Evolutionary conservation across 2,329 filamentous ascomycete genomes (phyloP).

Genomic region (Mariannaea sp.): DNA sequence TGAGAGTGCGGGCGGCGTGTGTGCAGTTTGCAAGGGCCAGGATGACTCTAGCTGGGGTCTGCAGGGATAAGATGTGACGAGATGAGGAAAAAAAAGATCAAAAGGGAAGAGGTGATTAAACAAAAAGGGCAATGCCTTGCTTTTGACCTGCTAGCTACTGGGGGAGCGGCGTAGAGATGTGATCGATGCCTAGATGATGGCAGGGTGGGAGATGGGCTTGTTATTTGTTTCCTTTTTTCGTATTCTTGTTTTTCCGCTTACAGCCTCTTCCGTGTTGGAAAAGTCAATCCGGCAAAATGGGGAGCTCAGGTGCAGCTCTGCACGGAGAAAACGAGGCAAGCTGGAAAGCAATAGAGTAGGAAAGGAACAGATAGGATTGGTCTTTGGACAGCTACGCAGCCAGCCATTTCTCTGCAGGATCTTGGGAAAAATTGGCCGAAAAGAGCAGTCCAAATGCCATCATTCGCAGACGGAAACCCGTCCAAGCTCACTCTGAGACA

Average conservation of each 20-base stretch:
- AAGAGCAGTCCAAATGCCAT: conserved; percentile 14
- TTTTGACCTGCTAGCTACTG: too few species aligned
- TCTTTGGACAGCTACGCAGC: background rate
- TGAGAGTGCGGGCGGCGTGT: conserved; percentile 13
- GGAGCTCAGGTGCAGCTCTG: background rate
- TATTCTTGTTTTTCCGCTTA: background rate
- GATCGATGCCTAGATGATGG: conserved; percentile 11
- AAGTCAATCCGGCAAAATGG: background rate
- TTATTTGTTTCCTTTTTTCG: conserved; percentile 3
- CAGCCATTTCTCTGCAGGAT: too few species aligned
- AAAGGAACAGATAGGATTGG: background rate
- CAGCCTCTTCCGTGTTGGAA: background rate
- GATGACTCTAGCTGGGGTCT: conserved; percentile 17
- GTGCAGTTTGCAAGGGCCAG: conserved; percentile 3
- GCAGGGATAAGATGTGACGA: conserved; percentile 22
- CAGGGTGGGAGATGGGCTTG: background rate
- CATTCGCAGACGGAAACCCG: conserved; percentile 4
- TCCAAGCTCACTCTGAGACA: background rate
- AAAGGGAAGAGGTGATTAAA: background rate
- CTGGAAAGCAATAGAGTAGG: background rate
- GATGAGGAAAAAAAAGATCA: background rate
- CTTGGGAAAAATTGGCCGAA: conserved; percentile 13
- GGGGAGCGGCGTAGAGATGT: too few species aligned
- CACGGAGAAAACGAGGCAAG: background rate
- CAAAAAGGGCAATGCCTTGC: too few species aligned